Conservation (phyloP, 352 stramenopile genomes). For the Globisporangium parvum region DNA sequence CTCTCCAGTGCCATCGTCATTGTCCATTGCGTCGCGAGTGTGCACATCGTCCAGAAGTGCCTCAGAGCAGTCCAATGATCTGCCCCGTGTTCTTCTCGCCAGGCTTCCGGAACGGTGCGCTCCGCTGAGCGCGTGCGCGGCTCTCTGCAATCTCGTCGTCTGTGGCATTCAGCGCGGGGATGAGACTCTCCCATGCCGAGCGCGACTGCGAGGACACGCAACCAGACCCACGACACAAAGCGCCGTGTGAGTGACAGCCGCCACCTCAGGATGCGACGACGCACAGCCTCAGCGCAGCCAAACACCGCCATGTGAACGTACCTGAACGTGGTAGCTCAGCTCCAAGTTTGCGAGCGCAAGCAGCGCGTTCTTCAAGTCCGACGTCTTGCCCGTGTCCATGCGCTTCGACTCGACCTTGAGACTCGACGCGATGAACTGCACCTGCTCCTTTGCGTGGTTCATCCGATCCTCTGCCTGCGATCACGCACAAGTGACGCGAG, state of each 20-base stretch:
- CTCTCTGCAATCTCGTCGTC: slow-evolving; percentile 57
- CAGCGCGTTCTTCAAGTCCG: slow-evolving; percentile 73
- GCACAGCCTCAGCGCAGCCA: neutral
- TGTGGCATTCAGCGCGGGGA: slow-evolving; percentile 54
- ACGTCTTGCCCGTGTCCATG: slow-evolving; percentile 76
- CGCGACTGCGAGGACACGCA: slow-evolving; percentile 33
- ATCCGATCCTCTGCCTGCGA: slow-evolving; percentile 75
- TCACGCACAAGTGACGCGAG: neutral
- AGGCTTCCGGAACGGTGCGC: slow-evolving; percentile 60
- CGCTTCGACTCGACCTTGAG: slow-evolving; percentile 80
- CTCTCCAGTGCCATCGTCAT: no score
- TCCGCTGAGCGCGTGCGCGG: slow-evolving; percentile 32
- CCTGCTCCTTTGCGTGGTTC: slow-evolving; percentile 83
- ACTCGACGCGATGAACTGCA: slow-evolving; percentile 84
- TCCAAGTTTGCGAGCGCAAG: slow-evolving; percentile 73
- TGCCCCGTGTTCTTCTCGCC: slow-evolving; percentile 62
- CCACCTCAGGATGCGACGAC: slow-evolving; percentile 5
- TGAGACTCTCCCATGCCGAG: slow-evolving; percentile 63
- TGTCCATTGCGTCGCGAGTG: no score
- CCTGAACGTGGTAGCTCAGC: slow-evolving; percentile 76
- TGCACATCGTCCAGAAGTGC: neutral
- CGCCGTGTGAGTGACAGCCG: neutral
- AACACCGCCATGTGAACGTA: slow-evolving; percentile 9
- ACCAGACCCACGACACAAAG: neutral
- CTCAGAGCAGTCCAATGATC: slow-evolving; percentile 67